These are phyloP conservation scores for Salmacisia buchloeana DNA, from an alignment of 1,284 basidiomycete genomes.

Conservation along the genomic window DNA sequence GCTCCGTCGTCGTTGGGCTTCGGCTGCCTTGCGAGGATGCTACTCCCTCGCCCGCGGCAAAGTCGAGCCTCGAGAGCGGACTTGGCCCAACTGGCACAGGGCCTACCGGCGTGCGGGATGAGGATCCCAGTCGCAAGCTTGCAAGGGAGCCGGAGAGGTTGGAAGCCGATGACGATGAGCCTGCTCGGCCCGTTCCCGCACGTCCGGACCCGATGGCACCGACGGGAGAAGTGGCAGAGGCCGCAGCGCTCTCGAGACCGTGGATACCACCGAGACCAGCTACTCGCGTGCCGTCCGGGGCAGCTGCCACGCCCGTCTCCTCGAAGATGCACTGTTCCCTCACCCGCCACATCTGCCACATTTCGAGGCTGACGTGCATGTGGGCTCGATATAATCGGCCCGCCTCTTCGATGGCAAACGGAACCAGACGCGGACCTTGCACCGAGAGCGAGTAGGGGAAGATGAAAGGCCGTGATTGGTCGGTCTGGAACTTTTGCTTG, in stretches of 20 bases:
- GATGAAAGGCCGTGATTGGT: conserved; percentile 86
- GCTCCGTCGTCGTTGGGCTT: conserved; percentile 33
- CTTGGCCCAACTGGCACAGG: conserved; percentile 4
- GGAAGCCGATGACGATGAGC: conserved; percentile 25
- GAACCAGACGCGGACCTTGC: conserved; percentile 61
- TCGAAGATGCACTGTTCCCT: conserved; percentile 89
- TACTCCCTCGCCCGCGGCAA: conserved; percentile 4
- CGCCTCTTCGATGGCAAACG: conserved; percentile 91
- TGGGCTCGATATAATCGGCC: conserved; percentile 82
- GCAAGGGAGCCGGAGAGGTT: conserved; percentile 1
- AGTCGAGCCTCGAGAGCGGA: conserved; percentile 12
- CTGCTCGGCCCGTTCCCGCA: not conserved
- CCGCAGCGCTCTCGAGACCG: not conserved
- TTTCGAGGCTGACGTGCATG: conserved; percentile 79
- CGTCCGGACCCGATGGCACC: no score
- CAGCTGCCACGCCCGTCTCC: conserved; percentile 84
- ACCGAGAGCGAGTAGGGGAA: conserved; percentile 74
- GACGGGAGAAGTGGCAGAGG: no score
- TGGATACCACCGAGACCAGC: not conserved
- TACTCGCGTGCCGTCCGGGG: conserved; percentile 28
- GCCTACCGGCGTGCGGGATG: not conserved
- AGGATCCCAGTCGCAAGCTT: not conserved
- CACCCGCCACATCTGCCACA: conserved; percentile 91
- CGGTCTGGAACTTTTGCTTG: conserved; percentile 98
- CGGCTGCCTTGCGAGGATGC: conserved; percentile 33